These are phyloP conservation scores for Zalaria obscura DNA, from an alignment of 2,329 filamentous ascomycete genomes.

Conservation along the genomic window DNA sequence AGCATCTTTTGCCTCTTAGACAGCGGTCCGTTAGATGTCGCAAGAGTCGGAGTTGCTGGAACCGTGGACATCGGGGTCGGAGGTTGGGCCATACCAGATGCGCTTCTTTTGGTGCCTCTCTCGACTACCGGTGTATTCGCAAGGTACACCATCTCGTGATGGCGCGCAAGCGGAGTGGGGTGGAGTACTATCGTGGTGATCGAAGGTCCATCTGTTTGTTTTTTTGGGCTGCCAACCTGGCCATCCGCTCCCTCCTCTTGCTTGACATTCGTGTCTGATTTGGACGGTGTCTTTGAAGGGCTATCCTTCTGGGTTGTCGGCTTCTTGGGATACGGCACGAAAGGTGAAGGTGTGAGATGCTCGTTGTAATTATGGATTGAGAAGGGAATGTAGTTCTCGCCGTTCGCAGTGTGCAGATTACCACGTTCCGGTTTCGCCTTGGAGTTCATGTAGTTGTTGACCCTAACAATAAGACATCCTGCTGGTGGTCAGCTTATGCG, in stretches of 20 bases:
- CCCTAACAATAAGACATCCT: slow-evolving; percentile 78
- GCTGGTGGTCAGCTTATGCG: neutral
- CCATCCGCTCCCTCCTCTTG: slow-evolving; percentile 31
- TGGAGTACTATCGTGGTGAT: slow-evolving; percentile 71
- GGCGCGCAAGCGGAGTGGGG: slow-evolving; percentile 62
- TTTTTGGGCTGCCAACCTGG: slow-evolving; percentile 7
- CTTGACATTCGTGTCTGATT: slow-evolving; percentile 15
- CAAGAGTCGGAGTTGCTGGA: slow-evolving; percentile 33
- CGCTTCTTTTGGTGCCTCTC: slow-evolving; percentile 32
- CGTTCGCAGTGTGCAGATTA: slow-evolving; percentile 36
- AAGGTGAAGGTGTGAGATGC: slow-evolving; percentile 80
- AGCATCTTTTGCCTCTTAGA: slow-evolving; percentile 64
- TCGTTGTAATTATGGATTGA: slow-evolving; percentile 89
- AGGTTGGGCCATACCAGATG: slow-evolving; percentile 37
- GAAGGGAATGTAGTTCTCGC: slow-evolving; percentile 48
- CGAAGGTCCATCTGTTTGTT: slow-evolving; percentile 33
- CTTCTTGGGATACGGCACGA: slow-evolving; percentile 51
- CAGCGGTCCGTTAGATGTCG: slow-evolving; percentile 42
- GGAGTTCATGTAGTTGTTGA: slow-evolving; percentile 74
- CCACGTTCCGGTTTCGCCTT: slow-evolving; percentile 36
- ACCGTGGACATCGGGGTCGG: slow-evolving; percentile 47
- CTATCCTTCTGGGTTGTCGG: slow-evolving; percentile 17
- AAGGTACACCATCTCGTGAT: slow-evolving; percentile 64
- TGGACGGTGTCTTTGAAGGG: slow-evolving; percentile 28
- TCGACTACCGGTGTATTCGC: slow-evolving; percentile 50